Percentiles rank a stretch among this genome's conserved stretches.
Evolutionary conservation across 2,329 filamentous ascomycete genomes (phyloP).

Genomic region (Thermothelomyces thermophilus): DNA sequence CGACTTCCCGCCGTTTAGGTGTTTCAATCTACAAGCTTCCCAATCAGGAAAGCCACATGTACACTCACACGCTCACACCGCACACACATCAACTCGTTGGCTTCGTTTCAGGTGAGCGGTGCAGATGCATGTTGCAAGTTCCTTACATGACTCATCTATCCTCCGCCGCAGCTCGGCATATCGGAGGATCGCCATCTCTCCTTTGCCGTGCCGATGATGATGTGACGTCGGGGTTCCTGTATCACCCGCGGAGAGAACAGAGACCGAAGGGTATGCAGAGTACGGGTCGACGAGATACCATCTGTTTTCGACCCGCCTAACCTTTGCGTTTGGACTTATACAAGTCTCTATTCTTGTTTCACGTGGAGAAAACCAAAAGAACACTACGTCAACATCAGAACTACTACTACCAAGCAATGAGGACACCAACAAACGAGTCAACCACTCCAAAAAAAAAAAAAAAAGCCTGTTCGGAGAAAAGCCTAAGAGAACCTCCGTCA

Average conservation of each 20-base stretch:
- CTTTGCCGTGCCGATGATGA: background rate
- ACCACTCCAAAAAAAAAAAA: no score
- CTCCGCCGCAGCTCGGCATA: background rate
- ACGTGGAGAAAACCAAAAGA: no score
- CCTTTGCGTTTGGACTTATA: no score
- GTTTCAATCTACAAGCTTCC: conserved; percentile 7
- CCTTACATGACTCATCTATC: conserved; percentile 10
- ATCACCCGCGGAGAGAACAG: no score
- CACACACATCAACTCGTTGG: background rate
- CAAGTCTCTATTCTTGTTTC: no score
- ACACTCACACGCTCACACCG: background rate
- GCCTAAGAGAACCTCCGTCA: no score
- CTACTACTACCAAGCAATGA: no score
- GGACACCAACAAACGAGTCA: no score
- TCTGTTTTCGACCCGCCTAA: background rate
- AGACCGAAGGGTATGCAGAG: background rate
- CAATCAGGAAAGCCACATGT: background rate
- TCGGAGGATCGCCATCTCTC: background rate
- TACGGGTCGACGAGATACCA: background rate
- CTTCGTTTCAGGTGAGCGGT: conserved; percentile 10
- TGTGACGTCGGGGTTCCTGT: background rate
- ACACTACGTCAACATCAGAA: no score
- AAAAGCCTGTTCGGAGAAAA: no score
- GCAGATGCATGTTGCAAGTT: conserved; percentile 1
- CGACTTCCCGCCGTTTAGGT: background rate